These are phyloP conservation scores for Lavandula angustifolia DNA, from an alignment of 257 asterid genomes.

Conservation along the genomic window DNA sequence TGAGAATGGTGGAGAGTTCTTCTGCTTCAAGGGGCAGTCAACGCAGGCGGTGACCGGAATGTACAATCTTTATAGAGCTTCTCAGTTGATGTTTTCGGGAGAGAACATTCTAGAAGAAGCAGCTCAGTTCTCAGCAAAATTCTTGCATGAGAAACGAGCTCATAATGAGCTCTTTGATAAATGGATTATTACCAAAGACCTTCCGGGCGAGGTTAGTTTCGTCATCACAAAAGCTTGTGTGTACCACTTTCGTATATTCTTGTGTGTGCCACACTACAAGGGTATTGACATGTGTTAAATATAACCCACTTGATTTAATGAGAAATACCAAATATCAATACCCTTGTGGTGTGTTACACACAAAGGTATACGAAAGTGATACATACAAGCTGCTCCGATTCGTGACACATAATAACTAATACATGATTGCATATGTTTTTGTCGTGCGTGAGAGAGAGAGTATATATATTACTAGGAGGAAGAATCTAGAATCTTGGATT, in stretches of 20 bases:
- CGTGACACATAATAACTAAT: too few species aligned
- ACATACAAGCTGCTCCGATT: too few species aligned
- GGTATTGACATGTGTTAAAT: too few species aligned
- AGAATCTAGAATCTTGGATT: neutral
- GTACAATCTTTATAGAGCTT: conserved; percentile 80
- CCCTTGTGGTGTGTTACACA: too few species aligned
- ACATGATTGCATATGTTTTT: too few species aligned
- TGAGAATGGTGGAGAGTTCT: conserved; percentile 68
- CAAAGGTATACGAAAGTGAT: too few species aligned
- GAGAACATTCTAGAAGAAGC: conserved; percentile 59
- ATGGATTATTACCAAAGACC: conserved; percentile 90
- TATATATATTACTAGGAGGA: neutral
- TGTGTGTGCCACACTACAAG: too few species aligned
- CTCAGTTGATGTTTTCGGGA: conserved; percentile 68
- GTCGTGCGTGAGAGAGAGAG: neutral
- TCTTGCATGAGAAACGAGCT: conserved; percentile 52
- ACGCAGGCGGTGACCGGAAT: conserved; percentile 90
- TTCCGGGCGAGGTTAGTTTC: conserved; percentile 79
- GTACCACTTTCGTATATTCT: too few species aligned
- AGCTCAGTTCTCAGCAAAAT: conserved; percentile 44
- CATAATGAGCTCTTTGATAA: conserved; percentile 66
- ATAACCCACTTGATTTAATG: too few species aligned
- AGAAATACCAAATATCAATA: too few species aligned
- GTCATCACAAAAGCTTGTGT: too few species aligned
- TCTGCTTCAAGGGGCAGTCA: conserved; percentile 77